A percentile compares a stretch with the other conserved stretches of the same genome.
Conservation (phyloP, 108 stramenopile genomes). For the Pseudonitzschia delicatissima region DNA sequence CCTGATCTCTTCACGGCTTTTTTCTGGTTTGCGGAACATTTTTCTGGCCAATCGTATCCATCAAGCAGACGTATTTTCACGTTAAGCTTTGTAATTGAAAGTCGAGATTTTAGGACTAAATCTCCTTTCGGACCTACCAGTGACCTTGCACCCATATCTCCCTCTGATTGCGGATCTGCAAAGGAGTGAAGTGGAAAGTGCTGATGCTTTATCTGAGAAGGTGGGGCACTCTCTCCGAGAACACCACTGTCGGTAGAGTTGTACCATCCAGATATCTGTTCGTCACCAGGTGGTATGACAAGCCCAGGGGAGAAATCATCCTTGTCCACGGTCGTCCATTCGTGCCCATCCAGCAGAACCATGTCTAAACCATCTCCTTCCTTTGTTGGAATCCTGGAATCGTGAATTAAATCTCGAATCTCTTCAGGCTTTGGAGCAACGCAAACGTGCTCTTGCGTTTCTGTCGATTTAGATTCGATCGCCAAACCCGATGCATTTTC, state of each 20-base stretch:
- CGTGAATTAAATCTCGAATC: not conserved
- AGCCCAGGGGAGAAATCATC: constrained; percentile 32
- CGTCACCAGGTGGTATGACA: constrained; percentile 57
- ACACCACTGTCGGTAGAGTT: not conserved
- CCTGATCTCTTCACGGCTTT: constrained; percentile 16
- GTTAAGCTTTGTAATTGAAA: constrained; percentile 59
- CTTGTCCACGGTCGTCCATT: constrained; percentile 76
- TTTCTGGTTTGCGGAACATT: constrained; percentile 14
- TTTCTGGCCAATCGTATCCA: constrained; percentile 75
- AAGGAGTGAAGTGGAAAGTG: constrained; percentile 63
- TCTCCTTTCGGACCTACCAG: constrained; percentile 41
- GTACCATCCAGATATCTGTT: constrained; percentile 72
- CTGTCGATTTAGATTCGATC: not conserved
- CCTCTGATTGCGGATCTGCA: constrained; percentile 51
- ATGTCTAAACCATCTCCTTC: not conserved
- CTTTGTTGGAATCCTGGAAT: not conserved
- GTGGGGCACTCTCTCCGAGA: not conserved
- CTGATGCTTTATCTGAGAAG: constrained; percentile 46
- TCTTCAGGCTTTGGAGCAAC: not conserved
- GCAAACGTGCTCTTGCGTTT: not conserved
- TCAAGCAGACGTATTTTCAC: constrained; percentile 69
- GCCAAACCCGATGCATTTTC: not conserved
- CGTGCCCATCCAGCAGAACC: constrained; percentile 62
- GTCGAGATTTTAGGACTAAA: constrained; percentile 40
- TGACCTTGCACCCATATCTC: constrained; percentile 56